phyloP scores from a whole-genome alignment of 768 basidiomycete genomes.

The Trametopsis cervina region DNA sequence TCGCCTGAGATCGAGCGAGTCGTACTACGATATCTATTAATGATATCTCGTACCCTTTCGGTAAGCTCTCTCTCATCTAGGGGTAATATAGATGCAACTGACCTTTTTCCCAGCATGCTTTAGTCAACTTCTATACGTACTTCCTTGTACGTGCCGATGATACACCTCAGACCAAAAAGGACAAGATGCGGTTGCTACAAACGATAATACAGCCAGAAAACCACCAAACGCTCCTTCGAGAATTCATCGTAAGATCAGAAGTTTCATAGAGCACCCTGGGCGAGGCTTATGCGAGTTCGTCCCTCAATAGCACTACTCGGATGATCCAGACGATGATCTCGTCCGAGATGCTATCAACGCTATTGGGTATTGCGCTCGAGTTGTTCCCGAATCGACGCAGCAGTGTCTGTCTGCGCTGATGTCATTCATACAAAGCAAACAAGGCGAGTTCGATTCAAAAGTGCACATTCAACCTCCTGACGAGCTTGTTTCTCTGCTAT shows the following conservation, averaged over 20 bases:
- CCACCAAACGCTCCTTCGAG: slow-evolving; percentile 64
- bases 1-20: slow-evolving; percentile 74
- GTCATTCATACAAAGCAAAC: slow-evolving; percentile 66
- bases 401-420: slow-evolving; percentile 75
- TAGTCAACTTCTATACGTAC: slow-evolving; percentile 52
- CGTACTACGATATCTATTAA: slow-evolving; percentile 61
- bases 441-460: slow-evolving; percentile 41
- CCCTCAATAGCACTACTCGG: slow-evolving; percentile 71
- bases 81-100: background rate
- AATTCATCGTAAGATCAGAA: slow-evolving; percentile 65
- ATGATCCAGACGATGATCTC: slow-evolving; percentile 67
- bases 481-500: background rate
- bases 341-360: slow-evolving; percentile 70
- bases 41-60: slow-evolving; percentile 57
- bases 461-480: too few species aligned
- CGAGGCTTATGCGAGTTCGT: too few species aligned
- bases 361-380: slow-evolving; percentile 67
- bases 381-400: slow-evolving; percentile 59
- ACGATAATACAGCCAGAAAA: slow-evolving; percentile 60
- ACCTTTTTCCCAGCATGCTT: slow-evolving; percentile 41
- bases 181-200: slow-evolving; percentile 73
- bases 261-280: slow-evolving; percentile 1
- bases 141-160: slow-evolving; percentile 73
- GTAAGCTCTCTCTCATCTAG: slow-evolving; percentile 42
- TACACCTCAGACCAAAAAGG: slow-evolving; percentile 53